These are phyloP conservation scores for Excoecaria cochinchinensis DNA, from an alignment of 345 rosid species.

Conservation along the genomic window DNA sequence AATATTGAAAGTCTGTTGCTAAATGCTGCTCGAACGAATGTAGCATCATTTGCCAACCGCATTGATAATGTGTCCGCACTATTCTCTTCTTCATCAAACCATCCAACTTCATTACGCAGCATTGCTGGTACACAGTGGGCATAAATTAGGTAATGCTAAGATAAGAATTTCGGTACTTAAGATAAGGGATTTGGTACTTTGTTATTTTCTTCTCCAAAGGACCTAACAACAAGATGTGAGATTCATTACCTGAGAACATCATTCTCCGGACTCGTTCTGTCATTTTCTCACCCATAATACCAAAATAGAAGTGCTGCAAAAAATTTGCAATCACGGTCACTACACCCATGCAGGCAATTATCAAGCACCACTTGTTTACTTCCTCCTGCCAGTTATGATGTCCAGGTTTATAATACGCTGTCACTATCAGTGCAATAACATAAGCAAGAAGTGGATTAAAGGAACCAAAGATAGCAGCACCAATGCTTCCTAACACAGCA, in stretches of 20 bases:
- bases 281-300: conserved; percentile 99
- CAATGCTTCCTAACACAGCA: conserved; percentile 95
- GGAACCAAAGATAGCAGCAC: conserved; percentile 98
- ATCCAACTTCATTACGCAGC: conserved; percentile 97
- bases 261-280: conserved; percentile 94
- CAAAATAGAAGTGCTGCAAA: conserved; percentile 97
- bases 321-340: conserved; percentile 97
- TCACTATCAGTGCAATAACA: conserved; percentile 80
- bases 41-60: conserved; percentile 99
- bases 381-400: conserved; percentile 57
- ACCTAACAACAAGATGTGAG: conserved; percentile 11
- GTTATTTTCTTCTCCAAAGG: neutral
- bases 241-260: conserved; percentile 93
- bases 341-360: conserved; percentile 96
- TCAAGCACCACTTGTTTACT: conserved; percentile 95
- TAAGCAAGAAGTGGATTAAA: conserved; percentile 98
- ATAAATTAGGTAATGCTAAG: conserved; percentile 22
- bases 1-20: conserved; percentile 98
- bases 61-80: conserved; percentile 94
- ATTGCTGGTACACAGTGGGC: conserved; percentile 63
- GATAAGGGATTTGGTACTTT: conserved; percentile 9
- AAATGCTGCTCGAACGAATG: conserved; percentile 96
- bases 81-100: conserved; percentile 98
- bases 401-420: conserved; percentile 58
- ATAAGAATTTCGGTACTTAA: no score